Evolutionary conservation across 1,139 yeast genomes (phyloP).

Genomic region (Saccharomycopsis hybrid): DNA sequence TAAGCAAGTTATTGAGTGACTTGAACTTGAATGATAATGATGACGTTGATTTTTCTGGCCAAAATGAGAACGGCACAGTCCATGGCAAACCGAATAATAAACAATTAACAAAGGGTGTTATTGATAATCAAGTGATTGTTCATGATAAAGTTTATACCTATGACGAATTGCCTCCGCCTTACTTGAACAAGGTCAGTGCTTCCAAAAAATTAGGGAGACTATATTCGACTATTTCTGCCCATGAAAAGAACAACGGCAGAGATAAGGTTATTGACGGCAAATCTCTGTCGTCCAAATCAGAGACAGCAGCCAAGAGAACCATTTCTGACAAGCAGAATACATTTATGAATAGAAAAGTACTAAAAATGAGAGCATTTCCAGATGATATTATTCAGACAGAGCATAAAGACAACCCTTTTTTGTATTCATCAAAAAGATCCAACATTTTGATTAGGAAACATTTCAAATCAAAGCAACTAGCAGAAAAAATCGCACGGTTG

Average conservation of each 20-base stretch:
- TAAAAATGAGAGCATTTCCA: background rate
- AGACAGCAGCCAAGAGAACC: background rate
- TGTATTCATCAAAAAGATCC: conserved; percentile 13
- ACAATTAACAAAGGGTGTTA: background rate
- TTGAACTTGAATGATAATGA: background rate
- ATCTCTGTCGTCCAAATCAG: background rate
- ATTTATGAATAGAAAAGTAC: background rate
- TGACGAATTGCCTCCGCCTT: conserved; percentile 49
- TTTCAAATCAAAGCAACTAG: conserved; percentile 34
- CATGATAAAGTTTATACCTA: conserved; percentile 78
- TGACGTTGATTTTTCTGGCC: background rate
- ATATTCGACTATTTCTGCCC: conserved; percentile 1
- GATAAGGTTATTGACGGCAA: background rate
- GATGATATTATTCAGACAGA: conserved; percentile 2
- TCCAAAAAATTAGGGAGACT: background rate
- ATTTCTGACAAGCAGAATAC: background rate
- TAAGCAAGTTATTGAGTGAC: background rate
- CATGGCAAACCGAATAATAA: background rate
- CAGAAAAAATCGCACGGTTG: conserved; percentile 80
- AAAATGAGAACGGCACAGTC: background rate
- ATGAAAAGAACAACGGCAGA: background rate
- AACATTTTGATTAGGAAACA: conserved; percentile 14
- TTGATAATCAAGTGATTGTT: conserved; percentile 37
- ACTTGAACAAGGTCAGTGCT: conserved; percentile 13
- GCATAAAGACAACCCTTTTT: conserved; percentile 16